These are phyloP conservation scores for Penicillium sp. DNA, from an alignment of 2,329 filamentous ascomycete genomes.

Conservation along the genomic window DNA sequence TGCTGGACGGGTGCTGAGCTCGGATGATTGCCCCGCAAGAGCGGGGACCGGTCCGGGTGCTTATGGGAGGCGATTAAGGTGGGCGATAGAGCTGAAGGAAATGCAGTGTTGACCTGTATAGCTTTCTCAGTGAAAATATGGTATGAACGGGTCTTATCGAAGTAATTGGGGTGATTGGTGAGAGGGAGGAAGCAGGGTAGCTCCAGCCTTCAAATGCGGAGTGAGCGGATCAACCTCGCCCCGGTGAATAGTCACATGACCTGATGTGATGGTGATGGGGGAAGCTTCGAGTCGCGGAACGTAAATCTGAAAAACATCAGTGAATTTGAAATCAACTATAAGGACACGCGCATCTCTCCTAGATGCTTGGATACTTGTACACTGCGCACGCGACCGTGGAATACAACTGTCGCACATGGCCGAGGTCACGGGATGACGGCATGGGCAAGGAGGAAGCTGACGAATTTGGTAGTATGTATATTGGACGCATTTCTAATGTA, in stretches of 20 bases:
- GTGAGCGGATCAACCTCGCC: slow-evolving; percentile 22
- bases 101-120: neutral
- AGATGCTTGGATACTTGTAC: neutral
- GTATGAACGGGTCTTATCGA: slow-evolving; percentile 6
- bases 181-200: slow-evolving; percentile 14
- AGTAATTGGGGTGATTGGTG: slow-evolving; percentile 22
- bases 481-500: neutral
- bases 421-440: slow-evolving; percentile 23
- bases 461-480: neutral
- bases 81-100: slow-evolving; percentile 6
- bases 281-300: neutral
- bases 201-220: slow-evolving; percentile 26
- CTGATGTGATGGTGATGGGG: neutral
- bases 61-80: slow-evolving; percentile 15
- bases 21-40: slow-evolving; percentile 26
- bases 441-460: neutral
- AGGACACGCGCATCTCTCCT: neutral
- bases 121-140: neutral
- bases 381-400: neutral
- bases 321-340: neutral
- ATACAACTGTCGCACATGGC: neutral
- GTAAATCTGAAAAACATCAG: neutral
- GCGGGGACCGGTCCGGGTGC: slow-evolving; percentile 20
- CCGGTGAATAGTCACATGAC: slow-evolving; percentile 24
- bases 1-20: slow-evolving; percentile 18